These are phyloP conservation scores for Abrus pulchellus DNA, from an alignment of 306 rosid genomes.

Conservation along the genomic window DNA sequence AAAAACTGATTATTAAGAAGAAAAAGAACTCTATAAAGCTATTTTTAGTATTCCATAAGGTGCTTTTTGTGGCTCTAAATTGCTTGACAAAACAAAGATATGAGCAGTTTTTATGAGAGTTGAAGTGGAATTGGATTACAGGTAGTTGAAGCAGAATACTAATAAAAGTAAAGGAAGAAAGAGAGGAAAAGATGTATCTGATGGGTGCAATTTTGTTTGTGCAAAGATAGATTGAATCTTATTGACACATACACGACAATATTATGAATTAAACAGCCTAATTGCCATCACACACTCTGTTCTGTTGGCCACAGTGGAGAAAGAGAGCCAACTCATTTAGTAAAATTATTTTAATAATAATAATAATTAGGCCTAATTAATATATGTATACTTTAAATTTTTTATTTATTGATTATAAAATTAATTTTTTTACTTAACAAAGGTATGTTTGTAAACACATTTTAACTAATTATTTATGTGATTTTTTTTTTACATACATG, in stretches of 20 bases:
- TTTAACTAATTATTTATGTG: too few species aligned
- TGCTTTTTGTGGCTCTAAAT: not conserved
- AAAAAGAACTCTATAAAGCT: not conserved
- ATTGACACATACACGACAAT: conserved; percentile 39
- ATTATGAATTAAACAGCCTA: conserved; percentile 7
- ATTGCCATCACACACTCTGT: conserved; percentile 35
- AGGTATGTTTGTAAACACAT: too few species aligned
- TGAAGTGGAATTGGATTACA: conserved; percentile 1
- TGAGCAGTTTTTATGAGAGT: not conserved
- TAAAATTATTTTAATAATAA: too few species aligned
- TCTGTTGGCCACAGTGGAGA: conserved; percentile 19
- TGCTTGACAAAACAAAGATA: not conserved
- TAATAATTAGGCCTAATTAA: too few species aligned
- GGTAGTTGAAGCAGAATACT: not conserved
- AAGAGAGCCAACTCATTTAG: not conserved
- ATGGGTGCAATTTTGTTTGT: conserved; percentile 29
- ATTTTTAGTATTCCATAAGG: not conserved
- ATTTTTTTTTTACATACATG: too few species aligned
- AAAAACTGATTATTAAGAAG: not conserved
- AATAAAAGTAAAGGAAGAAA: not conserved
- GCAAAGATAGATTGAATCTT: conserved; percentile 11
- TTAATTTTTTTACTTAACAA: too few species aligned
- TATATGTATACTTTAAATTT: too few species aligned
- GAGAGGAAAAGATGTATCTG: conserved; percentile 1
- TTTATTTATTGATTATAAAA: too few species aligned